Percentiles rank a stretch among this genome's conserved stretches.
Conservation (phyloP, 495 filamentous ascomycete species). For the Talaromyces thailandensis region DNA sequence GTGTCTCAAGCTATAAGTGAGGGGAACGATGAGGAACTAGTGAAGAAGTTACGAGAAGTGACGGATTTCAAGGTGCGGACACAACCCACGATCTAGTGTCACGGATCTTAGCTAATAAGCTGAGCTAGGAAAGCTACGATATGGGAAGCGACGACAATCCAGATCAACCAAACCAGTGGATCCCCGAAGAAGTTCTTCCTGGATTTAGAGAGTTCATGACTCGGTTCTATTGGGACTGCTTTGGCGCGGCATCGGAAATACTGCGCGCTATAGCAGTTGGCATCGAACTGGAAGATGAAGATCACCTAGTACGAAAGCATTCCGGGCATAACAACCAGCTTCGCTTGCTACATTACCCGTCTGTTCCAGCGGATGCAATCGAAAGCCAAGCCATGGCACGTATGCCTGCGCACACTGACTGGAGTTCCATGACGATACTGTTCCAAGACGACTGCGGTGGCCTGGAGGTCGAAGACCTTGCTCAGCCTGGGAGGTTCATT, state of each 20-base stretch:
- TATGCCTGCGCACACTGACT: slow-evolving; percentile 47
- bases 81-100: background rate
- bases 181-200: slow-evolving; percentile 44
- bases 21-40: background rate
- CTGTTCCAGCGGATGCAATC: slow-evolving; percentile 38
- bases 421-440: slow-evolving; percentile 42
- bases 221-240: slow-evolving; percentile 35
- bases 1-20: background rate
- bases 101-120: background rate
- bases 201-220: slow-evolving; percentile 52
- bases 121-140: slow-evolving; percentile 48
- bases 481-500: slow-evolving; percentile 29
- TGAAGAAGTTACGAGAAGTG: slow-evolving; percentile 2
- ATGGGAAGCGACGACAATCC: slow-evolving; percentile 41
- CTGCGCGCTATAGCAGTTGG: slow-evolving; percentile 29
- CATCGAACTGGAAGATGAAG: slow-evolving; percentile 35
- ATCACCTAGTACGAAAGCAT: slow-evolving; percentile 44
- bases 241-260: slow-evolving; percentile 30
- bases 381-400: slow-evolving; percentile 36
- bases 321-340: slow-evolving; percentile 53
- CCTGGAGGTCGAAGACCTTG: slow-evolving; percentile 46
- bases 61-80: slow-evolving; percentile 6
- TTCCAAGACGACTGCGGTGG: slow-evolving; percentile 47
- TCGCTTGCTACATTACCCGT: slow-evolving; percentile 57
- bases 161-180: slow-evolving; percentile 50